These are phyloP conservation scores for Ganoderma multipileum DNA, from an alignment of 1,284 basidiomycete genomes.

Conservation along the genomic window DNA sequence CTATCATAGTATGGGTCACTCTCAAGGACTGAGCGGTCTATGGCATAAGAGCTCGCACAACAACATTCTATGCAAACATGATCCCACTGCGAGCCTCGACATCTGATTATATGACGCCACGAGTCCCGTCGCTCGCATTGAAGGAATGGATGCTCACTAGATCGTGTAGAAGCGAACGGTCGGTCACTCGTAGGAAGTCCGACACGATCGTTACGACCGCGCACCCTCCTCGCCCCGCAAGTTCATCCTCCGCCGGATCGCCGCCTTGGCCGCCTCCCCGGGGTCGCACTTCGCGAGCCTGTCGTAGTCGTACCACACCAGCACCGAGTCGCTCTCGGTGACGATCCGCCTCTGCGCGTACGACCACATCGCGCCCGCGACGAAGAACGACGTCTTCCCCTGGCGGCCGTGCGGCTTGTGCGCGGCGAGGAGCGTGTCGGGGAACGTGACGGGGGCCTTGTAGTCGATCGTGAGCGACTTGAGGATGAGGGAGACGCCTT, in stretches of 20 bases:
- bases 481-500: constrained; percentile 70
- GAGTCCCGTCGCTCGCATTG: too few species aligned
- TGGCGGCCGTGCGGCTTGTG: neutral
- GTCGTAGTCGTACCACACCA: constrained; percentile 83
- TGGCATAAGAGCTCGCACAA: too few species aligned
- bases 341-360: constrained; percentile 65
- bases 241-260: constrained; percentile 39
- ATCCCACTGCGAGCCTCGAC: too few species aligned
- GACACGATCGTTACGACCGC: neutral
- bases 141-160: too few species aligned
- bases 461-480: constrained; percentile 73
- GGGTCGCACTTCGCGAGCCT: constrained; percentile 68
- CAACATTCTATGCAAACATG: too few species aligned
- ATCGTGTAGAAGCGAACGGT: too few species aligned
- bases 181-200: too few species aligned
- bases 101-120: too few species aligned
- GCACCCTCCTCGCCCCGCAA: constrained; percentile 6
- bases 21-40: too few species aligned
- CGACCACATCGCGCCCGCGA: constrained; percentile 65
- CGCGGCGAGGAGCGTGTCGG: constrained; percentile 41
- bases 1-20: too few species aligned
- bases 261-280: constrained; percentile 47
- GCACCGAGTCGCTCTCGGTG: constrained; percentile 63
- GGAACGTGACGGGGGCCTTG: constrained; percentile 71
- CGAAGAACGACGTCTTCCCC: constrained; percentile 54